These are phyloP conservation scores for Wickerhamomyces chambardii DNA, from an alignment of 805 yeast species.

Conservation along the genomic window DNA sequence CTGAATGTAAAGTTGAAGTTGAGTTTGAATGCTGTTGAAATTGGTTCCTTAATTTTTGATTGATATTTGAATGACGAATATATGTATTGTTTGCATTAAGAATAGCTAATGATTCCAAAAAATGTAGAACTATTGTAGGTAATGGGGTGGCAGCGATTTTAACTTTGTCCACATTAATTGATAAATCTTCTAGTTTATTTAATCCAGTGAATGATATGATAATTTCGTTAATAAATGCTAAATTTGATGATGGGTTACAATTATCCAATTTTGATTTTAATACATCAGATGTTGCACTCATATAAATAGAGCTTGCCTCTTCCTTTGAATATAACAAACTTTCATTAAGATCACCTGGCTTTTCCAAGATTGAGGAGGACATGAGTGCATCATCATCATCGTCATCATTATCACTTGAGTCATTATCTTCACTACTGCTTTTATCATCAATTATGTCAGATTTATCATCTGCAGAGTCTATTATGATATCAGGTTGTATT, in stretches of 20 bases:
- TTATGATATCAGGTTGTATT: too few species aligned
- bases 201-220: slow-evolving; percentile 40
- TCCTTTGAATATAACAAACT: slow-evolving; percentile 61
- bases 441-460: slow-evolving; percentile 7
- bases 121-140: slow-evolving; percentile 14
- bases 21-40: too few species aligned
- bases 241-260: slow-evolving; percentile 4
- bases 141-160: slow-evolving; percentile 31
- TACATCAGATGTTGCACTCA: slow-evolving; percentile 69
- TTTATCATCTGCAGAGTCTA: too few species aligned
- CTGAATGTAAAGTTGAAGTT: too few species aligned
- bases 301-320: slow-evolving; percentile 63
- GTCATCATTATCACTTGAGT: slow-evolving; percentile 8
- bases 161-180: slow-evolving; percentile 26
- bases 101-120: slow-evolving; percentile 16
- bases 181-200: slow-evolving; percentile 20
- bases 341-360: slow-evolving; percentile 26
- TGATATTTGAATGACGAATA: slow-evolving; percentile 6
- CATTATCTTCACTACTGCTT: slow-evolving; percentile 22
- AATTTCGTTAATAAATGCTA: slow-evolving; percentile 22
- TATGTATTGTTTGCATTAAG: slow-evolving; percentile 4
- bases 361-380: slow-evolving; percentile 17
- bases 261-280: slow-evolving; percentile 15
- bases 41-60: slow-evolving; percentile 2
- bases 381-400: slow-evolving; percentile 19